Conservation (phyloP, 306 rosid genomes). For the Malus sieversii region DNA sequence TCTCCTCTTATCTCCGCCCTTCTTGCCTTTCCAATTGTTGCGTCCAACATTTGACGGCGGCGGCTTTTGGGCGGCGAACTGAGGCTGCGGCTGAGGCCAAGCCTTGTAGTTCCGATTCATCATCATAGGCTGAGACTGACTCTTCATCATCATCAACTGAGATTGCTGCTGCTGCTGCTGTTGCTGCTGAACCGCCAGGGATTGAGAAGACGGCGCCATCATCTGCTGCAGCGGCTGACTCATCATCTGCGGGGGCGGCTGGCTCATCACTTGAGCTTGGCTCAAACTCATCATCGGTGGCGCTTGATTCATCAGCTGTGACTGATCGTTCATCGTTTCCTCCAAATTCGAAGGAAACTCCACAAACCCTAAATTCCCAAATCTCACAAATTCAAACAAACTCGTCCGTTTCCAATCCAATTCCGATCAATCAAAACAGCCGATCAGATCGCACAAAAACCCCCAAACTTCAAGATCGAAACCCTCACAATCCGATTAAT, state of each 20-base stretch:
- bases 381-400: background rate
- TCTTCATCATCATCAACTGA: constrained; percentile 30
- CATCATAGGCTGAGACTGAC: constrained; percentile 40
- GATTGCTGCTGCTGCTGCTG: constrained; percentile 25
- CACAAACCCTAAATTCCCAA: constrained; percentile 3
- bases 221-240: constrained; percentile 27
- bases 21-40: constrained; percentile 75
- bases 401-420: background rate
- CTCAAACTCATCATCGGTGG: constrained; percentile 30
- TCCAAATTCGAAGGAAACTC: constrained; percentile 8
- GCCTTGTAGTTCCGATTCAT: constrained; percentile 32
- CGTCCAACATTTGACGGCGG: constrained; percentile 28
- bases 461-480: constrained; percentile 8
- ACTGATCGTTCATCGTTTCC: constrained; percentile 41
- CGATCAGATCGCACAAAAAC: background rate
- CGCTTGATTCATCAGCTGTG: constrained; percentile 30
- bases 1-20: constrained; percentile 46
- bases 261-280: constrained; percentile 24
- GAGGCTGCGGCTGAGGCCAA: constrained; percentile 26
- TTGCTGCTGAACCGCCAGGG: constrained; percentile 25
- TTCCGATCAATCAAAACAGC: background rate
- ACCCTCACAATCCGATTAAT: background rate
- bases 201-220: constrained; percentile 34
- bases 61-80: constrained; percentile 24
- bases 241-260: constrained; percentile 21